Evolutionary conservation across 805 yeast genomes (phyloP).

Genomic region (Barnettozyma wickerhamii): DNA sequence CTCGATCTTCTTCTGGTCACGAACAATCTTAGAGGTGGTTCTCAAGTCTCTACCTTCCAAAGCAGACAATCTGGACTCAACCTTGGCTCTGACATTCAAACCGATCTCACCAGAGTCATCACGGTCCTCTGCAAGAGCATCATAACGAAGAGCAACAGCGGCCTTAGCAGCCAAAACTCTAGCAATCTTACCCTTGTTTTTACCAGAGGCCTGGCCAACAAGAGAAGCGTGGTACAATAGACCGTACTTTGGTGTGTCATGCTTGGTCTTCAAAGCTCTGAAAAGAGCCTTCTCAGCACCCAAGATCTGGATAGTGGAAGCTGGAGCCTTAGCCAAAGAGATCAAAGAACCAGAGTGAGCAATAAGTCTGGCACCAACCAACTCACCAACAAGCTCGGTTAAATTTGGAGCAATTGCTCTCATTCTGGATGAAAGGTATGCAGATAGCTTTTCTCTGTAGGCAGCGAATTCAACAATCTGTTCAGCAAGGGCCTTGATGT

Average conservation of each 20-base stretch:
- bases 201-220: conserved; percentile 97
- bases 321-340: conserved; percentile 96
- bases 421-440: conserved; percentile 91
- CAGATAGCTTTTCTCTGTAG: conserved; percentile 93
- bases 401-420: conserved; percentile 98
- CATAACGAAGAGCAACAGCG: conserved; percentile 94
- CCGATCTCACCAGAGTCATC: conserved; percentile 95
- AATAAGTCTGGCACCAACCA: conserved; percentile 96
- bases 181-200: conserved; percentile 98
- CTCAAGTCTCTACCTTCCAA: conserved; percentile 96
- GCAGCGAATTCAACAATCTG: conserved; percentile 95
- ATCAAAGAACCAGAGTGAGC: conserved; percentile 96
- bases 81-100: conserved; percentile 83
- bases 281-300: conserved; percentile 99
- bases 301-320: conserved; percentile 95
- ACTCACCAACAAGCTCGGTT: conserved; percentile 93
- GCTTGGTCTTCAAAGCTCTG: conserved; percentile 98
- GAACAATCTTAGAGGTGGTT: conserved; percentile 78
- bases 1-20: conserved; percentile 82
- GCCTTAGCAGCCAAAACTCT: conserved; percentile 98
- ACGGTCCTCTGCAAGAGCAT: conserved; percentile 95
- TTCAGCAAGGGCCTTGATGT: conserved; percentile 87
- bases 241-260: conserved; percentile 98
- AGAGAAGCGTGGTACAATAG: conserved; percentile 93
- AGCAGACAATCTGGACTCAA: conserved; percentile 90